Conservation (phyloP, 2,329 filamentous ascomycete species). For the Botrytis byssoidea region DNA sequence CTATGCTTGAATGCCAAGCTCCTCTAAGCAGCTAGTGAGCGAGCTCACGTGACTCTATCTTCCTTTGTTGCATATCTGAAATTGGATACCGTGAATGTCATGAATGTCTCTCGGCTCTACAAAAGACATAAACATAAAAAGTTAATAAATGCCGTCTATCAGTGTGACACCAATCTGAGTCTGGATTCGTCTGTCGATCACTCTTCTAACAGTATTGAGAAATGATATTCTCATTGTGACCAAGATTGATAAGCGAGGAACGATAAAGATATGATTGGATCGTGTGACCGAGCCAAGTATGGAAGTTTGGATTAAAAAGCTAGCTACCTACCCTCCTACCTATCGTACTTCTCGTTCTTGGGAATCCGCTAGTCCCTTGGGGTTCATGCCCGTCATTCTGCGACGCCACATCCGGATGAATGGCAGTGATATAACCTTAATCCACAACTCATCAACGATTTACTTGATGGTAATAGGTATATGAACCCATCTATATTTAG, state of each 20-base stretch:
- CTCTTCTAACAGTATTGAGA: neutral
- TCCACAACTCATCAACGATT: neutral
- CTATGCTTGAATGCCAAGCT: neutral
- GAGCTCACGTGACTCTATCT: accelerated
- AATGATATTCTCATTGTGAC: neutral
- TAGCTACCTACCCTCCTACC: no score
- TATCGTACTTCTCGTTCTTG: neutral
- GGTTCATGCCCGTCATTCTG: neutral
- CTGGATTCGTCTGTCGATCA: neutral
- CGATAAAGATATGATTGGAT: neutral
- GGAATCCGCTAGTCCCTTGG: neutral
- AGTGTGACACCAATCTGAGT: neutral
- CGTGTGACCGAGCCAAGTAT: neutral
- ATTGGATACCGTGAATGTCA: neutral
- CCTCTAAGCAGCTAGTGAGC: neutral
- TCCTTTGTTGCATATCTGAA: neutral
- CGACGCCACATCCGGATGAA: neutral
- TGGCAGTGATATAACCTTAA: neutral
- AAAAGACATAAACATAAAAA: neutral
- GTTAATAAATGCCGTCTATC: neutral
- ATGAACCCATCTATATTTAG: neutral
- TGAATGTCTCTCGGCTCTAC: neutral
- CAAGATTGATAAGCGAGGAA: neutral
- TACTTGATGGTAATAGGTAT: neutral
- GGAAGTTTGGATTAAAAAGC: neutral